Conservation (phyloP, 495 filamentous ascomycete genomes). For the Penicillium robsamsonii region DNA sequence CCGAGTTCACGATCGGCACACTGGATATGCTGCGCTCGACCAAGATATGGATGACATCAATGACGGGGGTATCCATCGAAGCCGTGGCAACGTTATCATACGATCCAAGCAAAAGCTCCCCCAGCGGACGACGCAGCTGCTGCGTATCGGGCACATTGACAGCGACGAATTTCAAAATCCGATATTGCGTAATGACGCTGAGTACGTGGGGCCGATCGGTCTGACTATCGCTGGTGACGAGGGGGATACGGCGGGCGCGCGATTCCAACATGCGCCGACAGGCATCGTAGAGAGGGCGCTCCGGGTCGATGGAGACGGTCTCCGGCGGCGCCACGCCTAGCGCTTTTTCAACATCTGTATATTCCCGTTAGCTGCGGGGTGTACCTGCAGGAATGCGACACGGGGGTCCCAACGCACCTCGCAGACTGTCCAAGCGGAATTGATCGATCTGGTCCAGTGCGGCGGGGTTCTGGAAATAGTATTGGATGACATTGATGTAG, state of each 20-base stretch:
- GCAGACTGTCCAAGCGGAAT: conserved; percentile 88
- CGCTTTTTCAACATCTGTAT: conserved; percentile 85
- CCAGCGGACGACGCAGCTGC: conserved; percentile 81
- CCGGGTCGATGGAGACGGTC: conserved; percentile 91
- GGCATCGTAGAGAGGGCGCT: conserved; percentile 87
- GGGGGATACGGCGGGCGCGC: conserved; percentile 85
- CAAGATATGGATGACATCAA: conserved; percentile 92
- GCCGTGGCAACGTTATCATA: conserved; percentile 79
- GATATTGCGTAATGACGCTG: conserved; percentile 95
- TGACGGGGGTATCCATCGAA: conserved; percentile 87
- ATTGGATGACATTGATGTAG: conserved; percentile 98
- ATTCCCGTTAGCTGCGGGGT: not conserved
- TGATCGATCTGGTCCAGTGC: conserved; percentile 86
- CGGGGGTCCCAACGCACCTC: conserved; percentile 55
- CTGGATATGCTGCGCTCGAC: conserved; percentile 92
- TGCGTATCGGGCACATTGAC: conserved; percentile 93
- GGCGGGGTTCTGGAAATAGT: conserved; percentile 97
- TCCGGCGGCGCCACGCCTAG: conserved; percentile 89
- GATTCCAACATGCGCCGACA: conserved; percentile 93
- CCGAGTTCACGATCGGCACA: conserved; percentile 85
- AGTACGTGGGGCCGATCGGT: conserved; percentile 90
- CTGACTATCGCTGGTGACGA: conserved; percentile 94
- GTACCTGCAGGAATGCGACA: not conserved
- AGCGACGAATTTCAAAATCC: conserved; percentile 96
- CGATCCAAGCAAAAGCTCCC: conserved; percentile 82